These are phyloP conservation scores for Fusarium sacchari DNA, from an alignment of 2,329 filamentous ascomycete species.

Conservation along the genomic window DNA sequence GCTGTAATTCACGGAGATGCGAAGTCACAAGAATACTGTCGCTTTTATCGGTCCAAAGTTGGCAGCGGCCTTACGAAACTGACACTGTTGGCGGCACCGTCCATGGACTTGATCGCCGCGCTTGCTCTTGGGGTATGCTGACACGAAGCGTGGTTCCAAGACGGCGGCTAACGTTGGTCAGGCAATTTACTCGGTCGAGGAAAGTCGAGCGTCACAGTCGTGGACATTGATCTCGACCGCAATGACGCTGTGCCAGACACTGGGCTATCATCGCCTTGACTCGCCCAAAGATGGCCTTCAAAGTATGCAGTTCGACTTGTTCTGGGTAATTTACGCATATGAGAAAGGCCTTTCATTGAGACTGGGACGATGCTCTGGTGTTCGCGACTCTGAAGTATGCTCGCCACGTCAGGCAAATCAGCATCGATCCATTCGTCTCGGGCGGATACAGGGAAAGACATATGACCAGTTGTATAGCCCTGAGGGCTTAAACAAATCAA, in stretches of 20 bases:
- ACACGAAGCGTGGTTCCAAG: accelerated
- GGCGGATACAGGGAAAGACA: constrained; percentile 45
- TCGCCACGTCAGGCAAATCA: constrained; percentile 27
- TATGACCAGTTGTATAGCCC: constrained; percentile 50
- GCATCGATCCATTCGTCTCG: constrained; percentile 29
- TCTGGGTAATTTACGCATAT: constrained; percentile 50
- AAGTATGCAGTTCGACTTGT: constrained; percentile 28
- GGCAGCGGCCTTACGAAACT: constrained; percentile 39
- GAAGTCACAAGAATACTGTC: constrained; percentile 38
- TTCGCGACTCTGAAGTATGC: constrained; percentile 48
- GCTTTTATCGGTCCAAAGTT: constrained; percentile 44
- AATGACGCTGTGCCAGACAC: constrained; percentile 46
- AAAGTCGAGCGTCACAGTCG: constrained; percentile 45
- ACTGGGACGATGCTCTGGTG: constrained; percentile 47
- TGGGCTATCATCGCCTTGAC: constrained; percentile 46
- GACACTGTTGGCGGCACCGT: constrained; percentile 47
- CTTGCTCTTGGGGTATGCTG: constrained; percentile 48
- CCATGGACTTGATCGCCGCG: constrained; percentile 48
- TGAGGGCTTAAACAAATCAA: neutral
- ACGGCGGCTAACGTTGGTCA: neutral
- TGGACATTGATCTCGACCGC: constrained; percentile 52
- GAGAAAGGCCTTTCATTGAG: constrained; percentile 52
- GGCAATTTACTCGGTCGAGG: constrained; percentile 49
- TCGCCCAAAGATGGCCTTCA: neutral
- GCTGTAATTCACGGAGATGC: constrained; percentile 35